Base-by-base conservation (phyloP, 2,329 filamentous ascomycete genomes). In the Pestalotiopsis fici region DNA sequence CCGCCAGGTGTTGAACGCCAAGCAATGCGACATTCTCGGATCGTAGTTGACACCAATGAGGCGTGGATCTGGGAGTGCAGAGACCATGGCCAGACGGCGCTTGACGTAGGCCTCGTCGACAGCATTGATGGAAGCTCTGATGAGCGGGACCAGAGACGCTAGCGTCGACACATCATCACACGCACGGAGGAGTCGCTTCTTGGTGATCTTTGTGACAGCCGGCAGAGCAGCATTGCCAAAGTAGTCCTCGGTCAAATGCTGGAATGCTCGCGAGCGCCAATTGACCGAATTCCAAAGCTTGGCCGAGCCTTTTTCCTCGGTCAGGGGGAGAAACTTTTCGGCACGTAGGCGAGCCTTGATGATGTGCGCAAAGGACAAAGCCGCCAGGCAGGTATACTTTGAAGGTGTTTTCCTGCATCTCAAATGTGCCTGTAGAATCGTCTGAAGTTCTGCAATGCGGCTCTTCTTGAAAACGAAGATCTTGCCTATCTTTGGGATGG, bases 1-100 rank as follows among this genome's bases (percentile, higher is more conserved):
- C 7, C 80, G 75, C 82, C 82, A 84, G 4, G 81, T 83, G 69
- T 84, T 84, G 75, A 84, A 81, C 12, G 78, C 78, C 50, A 84
- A 75, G 54, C 78, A 75, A 62, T 78, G 75, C 2, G 80, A 77
- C 59, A 78, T 76, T n/a, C 80, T 74, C 27, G 81, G 80, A 66
- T 83, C 80, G 66, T 81, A 78, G 21, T 78, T 76, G 25, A 83
- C 74, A 15, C 81, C 81, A 39, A 83, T 70, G 43, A 74, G 71
- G 9, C 81, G 80, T 54, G 81, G 81, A 70, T 84, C 82, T 11
- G 78, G 72, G 2, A 76, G 74, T 13, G 76, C 75, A 54, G 73
- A 74, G 62, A 82, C 78, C 71, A 82, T 75, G 25, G 77, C 76
- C 5, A 80, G 77, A 13, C 82, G 79, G 66, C 68, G 74, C 35